phyloP scores from a whole-genome alignment of 306 rosid genomes.

The Elaeagnus macrophylla region DNA sequence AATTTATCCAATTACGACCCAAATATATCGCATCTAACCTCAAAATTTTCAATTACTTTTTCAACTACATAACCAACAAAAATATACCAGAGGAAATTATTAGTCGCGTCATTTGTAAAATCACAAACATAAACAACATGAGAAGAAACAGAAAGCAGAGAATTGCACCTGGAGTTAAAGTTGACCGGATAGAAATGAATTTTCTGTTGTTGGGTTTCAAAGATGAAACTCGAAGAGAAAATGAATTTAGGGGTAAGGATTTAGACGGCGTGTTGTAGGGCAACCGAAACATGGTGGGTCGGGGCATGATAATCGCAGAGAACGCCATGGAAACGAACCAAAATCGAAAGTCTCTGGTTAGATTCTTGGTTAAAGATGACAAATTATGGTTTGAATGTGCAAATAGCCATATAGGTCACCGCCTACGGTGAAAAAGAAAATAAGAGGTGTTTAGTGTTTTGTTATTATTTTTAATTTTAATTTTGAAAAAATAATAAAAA shows the following conservation, averaged over 20 bases:
- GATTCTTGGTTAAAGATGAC: background rate
- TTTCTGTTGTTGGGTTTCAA: conserved; percentile 29
- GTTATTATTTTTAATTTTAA: too few relatives aligned
- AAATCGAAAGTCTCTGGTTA: background rate
- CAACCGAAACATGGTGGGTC: conserved; percentile 36
- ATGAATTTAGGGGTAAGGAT: conserved; percentile 24
- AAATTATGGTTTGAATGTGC: background rate
- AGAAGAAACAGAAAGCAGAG: background rate
- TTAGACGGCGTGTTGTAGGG: conserved; percentile 19
- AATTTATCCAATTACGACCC: background rate
- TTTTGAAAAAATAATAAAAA: too few relatives aligned
- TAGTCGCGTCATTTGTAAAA: background rate
- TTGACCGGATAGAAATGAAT: conserved; percentile 56
- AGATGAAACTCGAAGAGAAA: conserved; percentile 35
- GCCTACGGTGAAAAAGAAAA: too few relatives aligned
- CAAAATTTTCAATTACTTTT: background rate
- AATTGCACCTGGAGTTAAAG: conserved; percentile 49
- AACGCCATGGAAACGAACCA: conserved; percentile 42
- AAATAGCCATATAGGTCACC: too few relatives aligned
- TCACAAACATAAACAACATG: background rate
- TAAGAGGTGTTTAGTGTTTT: too few relatives aligned
- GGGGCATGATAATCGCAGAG: conserved; percentile 35
- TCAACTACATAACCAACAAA: background rate
- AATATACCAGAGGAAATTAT: too few relatives aligned
- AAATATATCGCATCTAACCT: background rate